These are phyloP conservation scores for Talaromyces nanjingensis DNA, from an alignment of 495 filamentous ascomycete species.

Conservation along the genomic window DNA sequence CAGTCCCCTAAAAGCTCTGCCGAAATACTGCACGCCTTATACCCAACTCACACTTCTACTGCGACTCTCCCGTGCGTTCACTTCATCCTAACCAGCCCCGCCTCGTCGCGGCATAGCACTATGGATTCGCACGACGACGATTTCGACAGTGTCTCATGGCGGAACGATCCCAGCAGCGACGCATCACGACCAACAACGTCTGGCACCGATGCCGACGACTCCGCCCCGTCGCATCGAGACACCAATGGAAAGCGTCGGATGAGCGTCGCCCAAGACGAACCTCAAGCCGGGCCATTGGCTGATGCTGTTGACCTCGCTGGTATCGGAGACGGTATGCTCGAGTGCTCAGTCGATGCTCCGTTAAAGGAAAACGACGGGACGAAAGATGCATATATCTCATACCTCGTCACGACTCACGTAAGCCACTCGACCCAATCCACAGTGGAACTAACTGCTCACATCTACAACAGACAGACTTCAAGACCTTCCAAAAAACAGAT, in stretches of 20 bases:
- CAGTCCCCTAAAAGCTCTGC: neutral
- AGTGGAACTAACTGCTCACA: no score
- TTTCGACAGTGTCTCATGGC: conserved; percentile 54
- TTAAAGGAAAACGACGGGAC: conserved; percentile 95
- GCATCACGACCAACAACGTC: conserved; percentile 41
- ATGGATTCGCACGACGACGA: conserved; percentile 48
- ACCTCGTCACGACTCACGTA: conserved; percentile 86
- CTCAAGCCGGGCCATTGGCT: conserved; percentile 48
- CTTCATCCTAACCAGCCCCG: neutral
- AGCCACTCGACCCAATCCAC: no score
- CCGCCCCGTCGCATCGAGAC: conserved; percentile 23
- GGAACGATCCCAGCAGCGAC: conserved; percentile 46
- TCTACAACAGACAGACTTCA: conserved; percentile 71
- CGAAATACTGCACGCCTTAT: neutral
- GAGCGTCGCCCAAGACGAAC: conserved; percentile 36
- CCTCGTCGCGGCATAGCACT: conserved; percentile 9
- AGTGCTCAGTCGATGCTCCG: conserved; percentile 74
- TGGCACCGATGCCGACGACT: conserved; percentile 34
- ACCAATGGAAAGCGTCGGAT: conserved; percentile 48
- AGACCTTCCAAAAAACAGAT: conserved; percentile 74
- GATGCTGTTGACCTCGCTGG: conserved; percentile 58
- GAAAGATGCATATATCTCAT: conserved; percentile 94
- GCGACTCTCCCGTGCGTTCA: neutral
- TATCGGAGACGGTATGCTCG: conserved; percentile 69
- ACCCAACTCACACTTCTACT: neutral